Base-by-base conservation (phyloP, 2,329 filamentous ascomycete species). In the Rasamsonia emersonii region DNA sequence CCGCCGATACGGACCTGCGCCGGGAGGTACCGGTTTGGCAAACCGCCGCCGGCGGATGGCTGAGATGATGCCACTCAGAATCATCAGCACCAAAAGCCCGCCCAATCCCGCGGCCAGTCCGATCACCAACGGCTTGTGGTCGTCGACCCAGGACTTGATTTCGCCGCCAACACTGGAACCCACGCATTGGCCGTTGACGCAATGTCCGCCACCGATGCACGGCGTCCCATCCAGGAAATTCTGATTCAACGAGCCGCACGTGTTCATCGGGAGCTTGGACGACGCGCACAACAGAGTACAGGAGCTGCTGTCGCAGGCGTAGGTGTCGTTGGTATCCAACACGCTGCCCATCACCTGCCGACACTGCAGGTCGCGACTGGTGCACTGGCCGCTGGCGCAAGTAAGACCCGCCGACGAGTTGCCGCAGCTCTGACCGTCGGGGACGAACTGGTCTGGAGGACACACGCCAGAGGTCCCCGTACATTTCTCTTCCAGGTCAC, bases 361-460 rank as follows among this genome's bases (percentile, higher is more conserved):
- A 65, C 91, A 98, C 62, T 98, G 91, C 51, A 79, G 71, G 56
- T 95, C 78, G 41, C 91, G 79, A 32, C 82, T 91, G 3, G 91
- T 98, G 59, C 91, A 98, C 60, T 96, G 89, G 9, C 91, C 91
- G 27, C 82, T 88, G 18, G 91, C 86, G 54, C 91, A 98, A 18
- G 74, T 63, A 18, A 96, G 71, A 2, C 74, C 73, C 2, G 55
- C 46, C 11, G 30, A 41, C n/a, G 24, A 60, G 23, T 65, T 62
- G 19, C 85, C 86, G 52, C 91, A 98, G 11, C 62, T 60, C 3
- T 73, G 66, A 19, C 77, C 91, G 54, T 96, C 79, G 0, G 74
- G 63, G 29, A 77, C 67, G 44, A 76, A 82, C 31, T 66, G 46
- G 55, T 98, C 86, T 1, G 61, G 51, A 0, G 91, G 91, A 50